Evolutionary conservation across 2,329 filamentous ascomycete species (phyloP), one percentile per base, ranked within the genome.

Genomic region (Colletotrichum sp.): DNA sequence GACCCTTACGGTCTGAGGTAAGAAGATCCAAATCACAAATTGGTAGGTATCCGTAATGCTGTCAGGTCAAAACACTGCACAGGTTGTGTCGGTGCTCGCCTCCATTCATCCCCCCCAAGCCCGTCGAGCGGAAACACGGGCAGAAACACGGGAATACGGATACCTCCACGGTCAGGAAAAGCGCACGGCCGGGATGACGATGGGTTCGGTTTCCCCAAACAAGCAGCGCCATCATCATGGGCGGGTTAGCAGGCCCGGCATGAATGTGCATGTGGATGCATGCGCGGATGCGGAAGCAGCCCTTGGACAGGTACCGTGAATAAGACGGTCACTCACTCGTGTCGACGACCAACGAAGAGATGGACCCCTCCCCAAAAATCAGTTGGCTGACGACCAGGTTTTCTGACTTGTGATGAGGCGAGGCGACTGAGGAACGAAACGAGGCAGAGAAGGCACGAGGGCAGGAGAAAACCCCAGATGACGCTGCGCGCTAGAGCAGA

Each of bases 71-170:
- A 48, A 48, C 38, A 58, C 48, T 26, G 38, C 66, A 32, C 34
- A 38, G 30, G 16, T 38, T 21, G 32, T 21, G 5, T 64, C 32
- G 13, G 24, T 34, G 21, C 28, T 30, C 55, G 36, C 55, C 24
- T 28, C 52, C 30, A 21, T 34, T 36, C 52, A 56, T 14, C 26
- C 30, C 26, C 43, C 32, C 38, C 24, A 48, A 30, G 18, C 38
- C n/a, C 5, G 26, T 43, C 28, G 52, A 61, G 36, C 38, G 68
- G 55, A 52, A 52, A 62, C 62, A 32, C 43, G 62, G 69, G 32
- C 21, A 72, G 69, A 48, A 48, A 68, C 63, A 68, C 73, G 73
- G 69, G 62, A 68, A 72, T 75, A 75, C 68, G 68, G 67, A 71
- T 65, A 55, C 38, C 16, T 43, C 38, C 18, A 21, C 61, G 72